Base-by-base conservation (phyloP, 73 alveolate genomes). In the Paramecium primaurelia region DNA sequence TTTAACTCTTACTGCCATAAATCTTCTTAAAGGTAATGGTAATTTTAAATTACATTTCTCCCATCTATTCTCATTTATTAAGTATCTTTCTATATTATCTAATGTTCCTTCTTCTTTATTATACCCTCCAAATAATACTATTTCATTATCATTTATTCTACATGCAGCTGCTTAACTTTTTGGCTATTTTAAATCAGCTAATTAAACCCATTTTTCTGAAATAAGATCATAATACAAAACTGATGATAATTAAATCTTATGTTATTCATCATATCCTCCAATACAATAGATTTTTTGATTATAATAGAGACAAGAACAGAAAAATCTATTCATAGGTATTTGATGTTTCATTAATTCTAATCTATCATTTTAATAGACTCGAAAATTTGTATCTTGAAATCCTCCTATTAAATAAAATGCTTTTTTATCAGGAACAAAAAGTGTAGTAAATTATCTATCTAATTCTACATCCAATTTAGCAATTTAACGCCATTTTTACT, bases 101-200 rank as follows among this genome's bases (percentile, higher is more conserved):
- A 98, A 93, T 3, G 99, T 98, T 68, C 99, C 99, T 54, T 87
- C 93, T 51, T 97, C 98, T 95, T 97, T 98, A 92, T 98, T 98
- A 94, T 96, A 98, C 4, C 99, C 99, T 12, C 99, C 99, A 94
- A 98, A 98, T 51, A 98, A 94, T 71, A 95, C 95, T 38, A 97
- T 97, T 25, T 93, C 96, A 47, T 92, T 94, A 32, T 96, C 98
- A 87, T 98, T 98, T 59, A 95, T 96, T 71, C 98, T 93, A 77
- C 98, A 94, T 34, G 97, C 95, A 36, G 97, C 95, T 14, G 98
- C 94, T 75, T 97, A 95, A 38, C 98, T 92, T 84, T 99, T 92
- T 7, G 99, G 97, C 30, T 93, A 96, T 44, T 93, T 95, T 85
- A 98, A 88, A 83, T 97, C 97, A 18, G 97, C 97, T 38, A 93